phyloP scores from a whole-genome alignment of 176 grass and related monocot species.

The Triticum aestivum region DNA sequence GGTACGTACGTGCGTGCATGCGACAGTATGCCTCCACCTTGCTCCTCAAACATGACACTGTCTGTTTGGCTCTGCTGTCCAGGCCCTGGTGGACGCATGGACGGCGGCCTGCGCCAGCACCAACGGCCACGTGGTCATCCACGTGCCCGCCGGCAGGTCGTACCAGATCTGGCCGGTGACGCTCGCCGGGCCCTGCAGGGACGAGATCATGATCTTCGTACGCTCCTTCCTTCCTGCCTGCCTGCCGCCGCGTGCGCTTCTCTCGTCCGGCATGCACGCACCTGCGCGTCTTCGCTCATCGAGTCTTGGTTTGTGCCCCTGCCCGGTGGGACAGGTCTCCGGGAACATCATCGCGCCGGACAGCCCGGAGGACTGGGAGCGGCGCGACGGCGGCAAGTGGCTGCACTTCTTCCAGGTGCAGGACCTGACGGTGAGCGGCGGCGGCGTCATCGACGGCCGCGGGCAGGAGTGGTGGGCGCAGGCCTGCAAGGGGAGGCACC shows the following conservation, averaged over 20 bases:
- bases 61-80: neutral
- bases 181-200: slow-evolving; percentile 55
- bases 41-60: too few relatives aligned
- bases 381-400: slow-evolving; percentile 25
- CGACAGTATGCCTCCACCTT: too few relatives aligned
- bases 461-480: slow-evolving; percentile 71
- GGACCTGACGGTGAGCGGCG: slow-evolving; percentile 43
- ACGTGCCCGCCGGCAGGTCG: slow-evolving; percentile 50
- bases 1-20: slow-evolving; percentile 4
- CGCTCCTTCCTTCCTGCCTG: neutral
- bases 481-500: slow-evolving; percentile 19
- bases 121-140: slow-evolving; percentile 18
- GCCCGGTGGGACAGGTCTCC: slow-evolving; percentile 14
- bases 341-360: slow-evolving; percentile 55
- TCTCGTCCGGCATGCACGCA: neutral
- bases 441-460: slow-evolving; percentile 65
- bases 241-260: neutral
- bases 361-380: slow-evolving; percentile 45
- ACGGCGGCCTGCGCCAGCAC: slow-evolving; percentile 39
- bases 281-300: neutral
- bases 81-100: slow-evolving; percentile 66
- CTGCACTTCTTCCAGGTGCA: slow-evolving; percentile 45
- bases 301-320: neutral
- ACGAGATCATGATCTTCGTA: slow-evolving; percentile 47
- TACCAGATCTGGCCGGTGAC: slow-evolving; percentile 53